Evolutionary conservation across 345 rosid genomes (phyloP), one percentile per base, ranked within the genome.

Genomic region (Bruguiera parviflora): DNA sequence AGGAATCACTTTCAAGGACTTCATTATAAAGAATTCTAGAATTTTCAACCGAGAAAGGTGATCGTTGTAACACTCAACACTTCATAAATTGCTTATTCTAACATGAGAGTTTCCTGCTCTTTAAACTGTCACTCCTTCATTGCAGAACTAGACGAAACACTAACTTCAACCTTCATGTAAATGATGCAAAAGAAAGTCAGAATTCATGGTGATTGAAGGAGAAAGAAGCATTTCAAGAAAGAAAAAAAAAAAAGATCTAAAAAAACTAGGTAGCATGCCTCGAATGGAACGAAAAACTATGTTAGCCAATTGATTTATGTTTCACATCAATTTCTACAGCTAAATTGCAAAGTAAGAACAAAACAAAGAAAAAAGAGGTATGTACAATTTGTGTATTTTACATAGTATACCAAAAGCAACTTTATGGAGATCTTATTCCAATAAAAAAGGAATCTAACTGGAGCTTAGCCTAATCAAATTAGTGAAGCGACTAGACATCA

Each of bases 41-140:
- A 28, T 32, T 53, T 53, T 21, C 46, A 73, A 56, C 31, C 64
- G 22, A 20, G 4, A 35, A 39, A 37, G 39, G n/a, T 15, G 52
- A 39, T 53, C 9, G 2, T 52, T 9, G 20, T 13, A 15, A 52
- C 11, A 35, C 51, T 51, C 33, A 19, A 22, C 53, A 32, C 18
- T 53, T 21, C 13, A 47, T 18, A 61, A 35, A 72, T 0, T 29
- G 57, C 29, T 39, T 20, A 31, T 25, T 67, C 43, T 15, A 15
- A 2, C 21, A 59, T 2, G 46, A 15, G 10, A 31, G 31, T 43
- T 62, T 73, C 81, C 77, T 78, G 72, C 63, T 70, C 71, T 63
- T 73, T 71, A 52, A 78, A 78, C 57, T 78, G 69, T 20, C 70
- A 65, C 70, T 78, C 81, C 66, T 78, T 74, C 53, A 70, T 75